These are phyloP conservation scores for Dendrothele bispora DNA, from an alignment of 768 basidiomycete genomes.

Conservation along the genomic window DNA sequence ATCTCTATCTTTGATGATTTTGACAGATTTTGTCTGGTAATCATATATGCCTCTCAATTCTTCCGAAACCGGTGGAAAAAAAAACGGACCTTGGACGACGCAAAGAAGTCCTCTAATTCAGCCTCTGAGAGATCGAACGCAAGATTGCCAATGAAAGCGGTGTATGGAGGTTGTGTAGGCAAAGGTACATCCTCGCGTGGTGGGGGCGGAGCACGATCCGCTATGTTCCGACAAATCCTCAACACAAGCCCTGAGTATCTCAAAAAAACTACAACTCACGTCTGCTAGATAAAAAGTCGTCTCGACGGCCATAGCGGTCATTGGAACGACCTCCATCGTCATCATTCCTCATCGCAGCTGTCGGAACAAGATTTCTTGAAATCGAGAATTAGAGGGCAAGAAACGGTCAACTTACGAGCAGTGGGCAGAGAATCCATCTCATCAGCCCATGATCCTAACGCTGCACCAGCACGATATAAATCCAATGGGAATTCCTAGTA, in stretches of 20 bases:
- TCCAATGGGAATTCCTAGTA: no score
- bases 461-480: no score
- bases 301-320: constrained; percentile 57
- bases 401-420: constrained; percentile 69
- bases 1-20: constrained; percentile 91
- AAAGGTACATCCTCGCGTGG: constrained; percentile 91
- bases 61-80: neutral
- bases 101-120: constrained; percentile 83
- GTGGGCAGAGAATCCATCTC: constrained; percentile 94
- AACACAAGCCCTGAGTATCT: neutral
- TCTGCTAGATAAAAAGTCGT: constrained; percentile 65
- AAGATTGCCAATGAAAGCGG: constrained; percentile 95
- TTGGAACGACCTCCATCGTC: constrained; percentile 56
- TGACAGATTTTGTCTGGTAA: constrained; percentile 73
- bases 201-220: constrained; percentile 54
- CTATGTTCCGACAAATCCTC: constrained; percentile 25
- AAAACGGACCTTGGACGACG: constrained; percentile 52
- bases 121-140: constrained; percentile 87
- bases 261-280: constrained; percentile 39
- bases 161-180: constrained; percentile 93
- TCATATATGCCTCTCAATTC: neutral
- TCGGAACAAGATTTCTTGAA: constrained; percentile 16
- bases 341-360: constrained; percentile 71
- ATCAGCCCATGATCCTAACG: constrained; percentile 96
- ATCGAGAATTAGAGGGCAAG: constrained; percentile 1